phyloP scores from a whole-genome alignment of 2,329 filamentous ascomycete species.

The Akanthomyces lecanii region DNA sequence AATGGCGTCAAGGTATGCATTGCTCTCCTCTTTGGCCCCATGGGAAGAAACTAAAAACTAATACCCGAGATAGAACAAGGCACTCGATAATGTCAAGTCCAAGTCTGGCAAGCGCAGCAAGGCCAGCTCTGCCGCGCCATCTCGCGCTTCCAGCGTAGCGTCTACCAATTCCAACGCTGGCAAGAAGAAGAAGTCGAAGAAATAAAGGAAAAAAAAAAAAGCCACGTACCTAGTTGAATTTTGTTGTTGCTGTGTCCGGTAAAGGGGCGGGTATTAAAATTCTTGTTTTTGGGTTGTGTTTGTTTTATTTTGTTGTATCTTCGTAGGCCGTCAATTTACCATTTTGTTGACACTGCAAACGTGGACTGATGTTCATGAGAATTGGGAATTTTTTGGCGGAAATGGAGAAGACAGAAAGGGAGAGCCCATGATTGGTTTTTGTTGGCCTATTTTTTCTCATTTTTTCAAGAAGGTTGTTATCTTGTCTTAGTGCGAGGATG shows the following conservation, averaged over 20 bases:
- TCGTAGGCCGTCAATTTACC: neutral
- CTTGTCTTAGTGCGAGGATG: too few species aligned
- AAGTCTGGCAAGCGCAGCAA: conserved; percentile 69
- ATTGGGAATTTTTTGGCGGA: neutral
- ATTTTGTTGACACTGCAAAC: neutral
- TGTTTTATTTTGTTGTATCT: neutral
- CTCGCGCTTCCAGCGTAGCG: conserved; percentile 81
- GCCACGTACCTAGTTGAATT: neutral
- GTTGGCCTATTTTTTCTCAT: too few species aligned
- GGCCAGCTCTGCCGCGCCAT: conserved; percentile 69
- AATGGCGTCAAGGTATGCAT: conserved; percentile 74
- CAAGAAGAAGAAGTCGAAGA: conserved; percentile 17
- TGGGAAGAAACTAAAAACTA: too few species aligned
- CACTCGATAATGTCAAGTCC: conserved; percentile 82
- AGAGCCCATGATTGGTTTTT: neutral
- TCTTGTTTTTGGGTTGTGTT: conserved; percentile 2
- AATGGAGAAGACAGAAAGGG: neutral
- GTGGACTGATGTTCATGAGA: neutral
- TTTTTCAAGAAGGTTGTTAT: too few species aligned
- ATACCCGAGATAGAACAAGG: conserved; percentile 70
- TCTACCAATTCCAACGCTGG: conserved; percentile 57
- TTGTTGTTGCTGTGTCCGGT: neutral
- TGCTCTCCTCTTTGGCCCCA: neutral
- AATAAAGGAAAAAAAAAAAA: conserved; percentile 11
- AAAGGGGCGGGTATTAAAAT: neutral